phyloP scores from a whole-genome alignment of 2,329 filamentous ascomycete genomes.

The Penicillium paneum region DNA sequence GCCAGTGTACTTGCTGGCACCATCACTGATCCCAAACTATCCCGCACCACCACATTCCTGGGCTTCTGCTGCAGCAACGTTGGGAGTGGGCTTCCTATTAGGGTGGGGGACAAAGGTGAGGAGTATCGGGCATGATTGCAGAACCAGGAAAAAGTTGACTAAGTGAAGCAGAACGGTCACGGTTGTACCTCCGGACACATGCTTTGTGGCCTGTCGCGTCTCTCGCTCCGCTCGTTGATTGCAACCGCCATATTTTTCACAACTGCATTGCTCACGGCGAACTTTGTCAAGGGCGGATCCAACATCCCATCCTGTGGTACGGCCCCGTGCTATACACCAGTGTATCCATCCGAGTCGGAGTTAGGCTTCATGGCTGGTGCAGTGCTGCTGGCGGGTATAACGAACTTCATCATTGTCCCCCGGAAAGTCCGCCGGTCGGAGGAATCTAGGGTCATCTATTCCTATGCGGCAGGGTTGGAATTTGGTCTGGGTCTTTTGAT shows the following conservation, averaged over 20 bases:
- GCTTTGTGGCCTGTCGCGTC: slow-evolving; percentile 52
- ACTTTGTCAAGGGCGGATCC: slow-evolving; percentile 32
- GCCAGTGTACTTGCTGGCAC: slow-evolving; percentile 43
- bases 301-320: slow-evolving; percentile 42
- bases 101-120: slow-evolving; percentile 54
- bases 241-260: slow-evolving; percentile 48
- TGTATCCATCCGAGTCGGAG: slow-evolving; percentile 41
- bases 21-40: slow-evolving; percentile 46
- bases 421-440: slow-evolving; percentile 28
- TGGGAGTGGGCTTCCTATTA: slow-evolving; percentile 45
- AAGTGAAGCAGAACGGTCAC: slow-evolving; percentile 39
- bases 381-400: slow-evolving; percentile 29
- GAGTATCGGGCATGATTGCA: background rate
- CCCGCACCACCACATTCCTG: slow-evolving; percentile 36
- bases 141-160: background rate
- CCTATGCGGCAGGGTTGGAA: slow-evolving; percentile 48
- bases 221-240: slow-evolving; percentile 50
- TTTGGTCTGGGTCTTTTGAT: slow-evolving; percentile 53
- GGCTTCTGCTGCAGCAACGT: slow-evolving; percentile 37
- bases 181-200: slow-evolving; percentile 57
- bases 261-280: slow-evolving; percentile 44
- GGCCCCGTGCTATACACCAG: slow-evolving; percentile 47
- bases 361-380: slow-evolving; percentile 35
- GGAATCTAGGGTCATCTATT: slow-evolving; percentile 36
- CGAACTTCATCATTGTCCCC: slow-evolving; percentile 36